A percentile compares a stretch with the other conserved stretches of the same genome.
Evolutionary conservation across 2,329 filamentous ascomycete species (phyloP).

Genomic region (Bimuria novae-zelandiae): DNA sequence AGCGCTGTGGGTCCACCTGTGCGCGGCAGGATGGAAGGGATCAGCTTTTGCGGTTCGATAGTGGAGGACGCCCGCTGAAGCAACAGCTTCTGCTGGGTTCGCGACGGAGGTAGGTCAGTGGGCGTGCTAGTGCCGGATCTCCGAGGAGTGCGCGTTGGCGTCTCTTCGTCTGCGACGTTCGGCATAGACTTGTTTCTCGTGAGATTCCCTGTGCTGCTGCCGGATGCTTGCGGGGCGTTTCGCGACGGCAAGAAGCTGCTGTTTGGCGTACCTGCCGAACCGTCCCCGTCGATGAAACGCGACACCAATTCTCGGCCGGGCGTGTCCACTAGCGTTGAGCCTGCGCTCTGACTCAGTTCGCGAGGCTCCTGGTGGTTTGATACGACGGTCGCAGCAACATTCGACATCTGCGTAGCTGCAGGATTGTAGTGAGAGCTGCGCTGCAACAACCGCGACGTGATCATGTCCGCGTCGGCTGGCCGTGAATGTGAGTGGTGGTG

Average conservation of each 20-base stretch:
- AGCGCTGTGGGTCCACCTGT: conserved; percentile 41
- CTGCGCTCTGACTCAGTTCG: conserved; percentile 43
- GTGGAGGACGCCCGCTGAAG: conserved; percentile 73
- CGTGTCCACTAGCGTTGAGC: conserved; percentile 47
- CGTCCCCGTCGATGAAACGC: conserved; percentile 51
- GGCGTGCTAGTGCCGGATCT: conserved; percentile 47
- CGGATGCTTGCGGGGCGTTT: conserved; percentile 22
- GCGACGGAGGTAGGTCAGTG: conserved; percentile 55
- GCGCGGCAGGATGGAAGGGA: conserved; percentile 46
- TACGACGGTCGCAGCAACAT: conserved; percentile 59
- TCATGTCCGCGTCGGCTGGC: conserved; percentile 63
- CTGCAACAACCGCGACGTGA: conserved; percentile 70
- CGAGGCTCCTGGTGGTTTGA: conserved; percentile 42
- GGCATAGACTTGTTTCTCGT: conserved; percentile 48
- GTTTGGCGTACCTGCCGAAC: conserved; percentile 48
- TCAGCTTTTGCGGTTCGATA: conserved; percentile 64
- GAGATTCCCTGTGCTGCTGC: conserved; percentile 32
- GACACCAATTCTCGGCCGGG: conserved; percentile 50
- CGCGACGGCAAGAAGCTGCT: conserved; percentile 44
- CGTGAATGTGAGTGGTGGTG: conserved; percentile 43
- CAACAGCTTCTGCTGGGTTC: conserved; percentile 77
- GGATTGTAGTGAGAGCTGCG: conserved; percentile 65
- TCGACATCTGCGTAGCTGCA: conserved; percentile 69
- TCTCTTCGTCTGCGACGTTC: conserved; percentile 40
- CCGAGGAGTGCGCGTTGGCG: conserved; percentile 30